Evolutionary conservation across 2,329 filamentous ascomycete genomes (phyloP), one percentile per base, ranked within the genome.

Genomic region (Gliomastix tumulicola): DNA sequence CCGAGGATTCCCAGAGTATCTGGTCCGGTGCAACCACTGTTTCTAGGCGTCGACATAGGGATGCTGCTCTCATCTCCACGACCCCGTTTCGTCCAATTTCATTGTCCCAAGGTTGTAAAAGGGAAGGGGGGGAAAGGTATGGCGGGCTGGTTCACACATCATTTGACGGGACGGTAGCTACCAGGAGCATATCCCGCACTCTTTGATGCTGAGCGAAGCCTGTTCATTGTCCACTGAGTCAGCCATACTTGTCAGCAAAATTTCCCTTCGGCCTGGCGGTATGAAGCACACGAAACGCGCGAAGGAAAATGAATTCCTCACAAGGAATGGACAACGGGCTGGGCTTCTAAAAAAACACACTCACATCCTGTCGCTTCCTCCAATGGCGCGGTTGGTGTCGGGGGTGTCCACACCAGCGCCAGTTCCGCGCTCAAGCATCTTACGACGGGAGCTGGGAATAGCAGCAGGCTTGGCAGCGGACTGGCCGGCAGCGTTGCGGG

Each of bases 311-410:
- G 75, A 49, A 80, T 83, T 84, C 82, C 85, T 90, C 89, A 88
- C 84, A 82, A 85, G 78, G 79, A 84, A 82, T 77, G 70, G 73
- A 34, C 34, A 41, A 35, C 47, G 47, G 44, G 60, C 56, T 63
- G 62, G 63, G 67, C 71, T 66, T 71, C 43, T n/a, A n/a, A n/a
- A n/a, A n/a, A n/a, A 44, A 44, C 71, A 74, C 69, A 94, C 88
- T 95, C 86, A 95, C 88, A 95, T 94, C 85, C 88, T 83, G 71
- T 88, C 84, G 74, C 82, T 87, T 68, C 82, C 81, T 62, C 81
- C 82, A 57, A 84, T 77, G 65, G 79, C 80, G 65, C 82, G 79
- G 72, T 74, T 82, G 64, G 80, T 80, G 57, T 85, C 81, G 50
- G 79, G 78, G 61, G 76, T 79, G 59, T 86, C 79, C 53, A 76